Base-by-base conservation (phyloP, 768 basidiomycete species). In the Russula dissimulans region DNA sequence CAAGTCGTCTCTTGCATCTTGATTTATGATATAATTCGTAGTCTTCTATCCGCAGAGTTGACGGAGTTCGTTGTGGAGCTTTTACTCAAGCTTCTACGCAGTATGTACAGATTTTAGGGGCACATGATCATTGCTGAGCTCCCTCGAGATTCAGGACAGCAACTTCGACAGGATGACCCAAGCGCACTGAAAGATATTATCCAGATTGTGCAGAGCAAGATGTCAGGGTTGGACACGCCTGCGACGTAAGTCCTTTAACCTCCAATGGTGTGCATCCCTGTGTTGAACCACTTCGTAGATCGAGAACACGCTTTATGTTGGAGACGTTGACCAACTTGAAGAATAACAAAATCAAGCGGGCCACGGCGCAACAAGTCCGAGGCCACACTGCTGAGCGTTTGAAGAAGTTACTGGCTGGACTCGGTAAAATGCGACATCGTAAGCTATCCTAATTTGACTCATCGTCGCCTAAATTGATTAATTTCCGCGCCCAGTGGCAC, bases 301-400 rank as follows among this genome's bases (percentile, higher is more conserved):
- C 94, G 5, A 87, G 97, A 45, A 88, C 91, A 11, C 83, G 84
- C 17, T 98, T 97, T 74, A 97, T 98, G 95, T 75, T 97, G 59
- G 97, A 98, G 73, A 95, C 91, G 0, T 77, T 99, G 34, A 82
- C 80, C 5, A 92, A 95, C 70, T 80, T 98, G 57, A 95, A 95
- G 71, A 95, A 93, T 69, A 95, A 95, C 74, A 94, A 89, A 70
- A 67, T 81, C 54, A 90, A 87, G 69, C 76, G 81, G 56, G 78
- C 79, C 5, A 81, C 79, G 46, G 72, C 75, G 0, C 84, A 86
- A 60, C 84, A 85, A 60, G 85, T 87, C 61, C 87, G 85, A 6
- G 79, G 79, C 3, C 89, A 92, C 50, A 82, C 90, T 3, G 84
- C 90, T 5, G 86, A 87, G 61, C 76, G 89, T 41, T 85, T 97